Base-by-base conservation (phyloP, 208 protist species). In the Crithidia expoeki region DNA sequence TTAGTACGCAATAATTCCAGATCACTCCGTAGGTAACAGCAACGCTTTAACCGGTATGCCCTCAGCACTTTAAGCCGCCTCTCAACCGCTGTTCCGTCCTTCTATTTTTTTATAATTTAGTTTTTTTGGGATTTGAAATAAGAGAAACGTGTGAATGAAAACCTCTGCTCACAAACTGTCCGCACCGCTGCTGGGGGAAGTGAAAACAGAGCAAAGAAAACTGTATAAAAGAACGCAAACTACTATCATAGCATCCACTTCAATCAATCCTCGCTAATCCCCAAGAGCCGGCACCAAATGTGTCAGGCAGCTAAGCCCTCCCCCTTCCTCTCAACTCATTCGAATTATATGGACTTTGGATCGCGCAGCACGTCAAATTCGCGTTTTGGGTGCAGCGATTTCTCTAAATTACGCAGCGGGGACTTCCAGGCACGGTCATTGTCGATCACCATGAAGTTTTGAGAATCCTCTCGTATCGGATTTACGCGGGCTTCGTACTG, bases 401-500 rank as follows among this genome's bases (percentile, higher is more conserved):
- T 75, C 70, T 94, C 92, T 33, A 94, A 71, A 27, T 92, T 68
- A 16, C 92, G 83, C 59, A 96, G 46, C 14, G 92, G 87, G 25
- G 88, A 92, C 59, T 84, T 84, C 88, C 87, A 93, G 14, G 66
- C 75, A 27, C 85, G 83, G 74, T 89, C 81, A 14, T 65, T 85
- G 66, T 90, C 90, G 2, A 93, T 40, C 17, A 76, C 57, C 62
- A 80, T 82, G n/a, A 50, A 83, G 34, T 69, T 74, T 46, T 74
- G 70, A 34, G 36, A 40, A 1, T 64, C 65, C 28, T 76, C 52
- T 11, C 42, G 49, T 9, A 80, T 63, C 16, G 89, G 92, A 62
- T 96, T 94, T 25, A 94, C 92, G 40, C 85, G 83, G 16, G 79
- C 62, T 79, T 96, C 92, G 64, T 94, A 94, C 69, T 93, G 81